A percentile compares a stretch with the other conserved stretches of the same genome.
Conservation (phyloP, 352 stramenopile genomes). For the Detonula confervacea region DNA sequence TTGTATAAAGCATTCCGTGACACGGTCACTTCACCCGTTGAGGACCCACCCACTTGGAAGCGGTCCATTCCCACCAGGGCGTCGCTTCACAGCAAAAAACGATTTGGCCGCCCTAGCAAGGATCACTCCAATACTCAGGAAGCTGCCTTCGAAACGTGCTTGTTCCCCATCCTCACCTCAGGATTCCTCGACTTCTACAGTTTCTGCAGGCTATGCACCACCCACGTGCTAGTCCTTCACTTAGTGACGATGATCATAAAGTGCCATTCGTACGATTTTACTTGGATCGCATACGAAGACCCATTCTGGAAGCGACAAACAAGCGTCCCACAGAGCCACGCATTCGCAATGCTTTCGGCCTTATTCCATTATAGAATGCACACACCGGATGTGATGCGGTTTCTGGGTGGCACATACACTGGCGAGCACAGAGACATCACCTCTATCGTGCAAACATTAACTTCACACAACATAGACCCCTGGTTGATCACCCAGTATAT, state of each 20-base stretch:
- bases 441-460: too few species aligned
- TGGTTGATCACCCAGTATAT: slow-evolving; percentile 1
- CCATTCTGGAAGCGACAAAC: neutral
- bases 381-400: neutral
- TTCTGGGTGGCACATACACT: neutral
- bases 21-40: too few species aligned
- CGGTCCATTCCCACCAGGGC: neutral
- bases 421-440: neutral
- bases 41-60: neutral
- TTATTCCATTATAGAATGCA: neutral
- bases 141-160: neutral
- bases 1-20: too few species aligned
- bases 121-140: neutral
- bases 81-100: neutral
- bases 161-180: neutral
- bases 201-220: neutral
- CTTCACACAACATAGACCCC: too few species aligned
- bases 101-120: neutral
- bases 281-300: neutral
- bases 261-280: neutral
- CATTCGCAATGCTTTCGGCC: neutral
- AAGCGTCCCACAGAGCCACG: neutral
- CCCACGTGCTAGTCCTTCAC: neutral
- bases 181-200: too few species aligned
- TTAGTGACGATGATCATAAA: neutral